Conservation (phyloP, 192 early-diverging fungal genomes). For the Gamsiella multidivaricata region DNA sequence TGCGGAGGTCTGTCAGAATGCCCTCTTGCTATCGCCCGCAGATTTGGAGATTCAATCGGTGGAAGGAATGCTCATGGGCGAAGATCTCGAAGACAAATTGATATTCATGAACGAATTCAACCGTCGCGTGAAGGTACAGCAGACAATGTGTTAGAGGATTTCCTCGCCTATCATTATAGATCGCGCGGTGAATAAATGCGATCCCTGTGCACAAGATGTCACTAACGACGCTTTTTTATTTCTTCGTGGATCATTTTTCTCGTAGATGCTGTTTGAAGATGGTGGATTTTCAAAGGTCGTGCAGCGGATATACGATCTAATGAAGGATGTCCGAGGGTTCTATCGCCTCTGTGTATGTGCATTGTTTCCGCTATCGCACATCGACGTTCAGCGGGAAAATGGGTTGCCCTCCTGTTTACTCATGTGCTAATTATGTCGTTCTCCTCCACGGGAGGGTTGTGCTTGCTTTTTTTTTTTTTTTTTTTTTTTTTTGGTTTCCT, state of each 20-base stretch:
- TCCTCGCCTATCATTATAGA: too few species aligned
- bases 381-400: conserved; percentile 12
- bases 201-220: too few species aligned
- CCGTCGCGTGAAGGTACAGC: conserved; percentile 34
- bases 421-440: conserved; percentile 12
- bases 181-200: too few species aligned
- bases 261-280: conserved; percentile 62
- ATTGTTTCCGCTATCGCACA: background rate
- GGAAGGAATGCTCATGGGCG: background rate
- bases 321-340: conserved; percentile 66
- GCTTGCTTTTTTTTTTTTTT: background rate
- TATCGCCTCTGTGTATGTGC: conserved; percentile 63
- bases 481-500: background rate
- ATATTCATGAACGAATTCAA: conserved; percentile 65
- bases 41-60: conserved; percentile 25
- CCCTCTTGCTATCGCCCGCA: conserved; percentile 54
- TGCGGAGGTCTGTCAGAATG: conserved; percentile 61
- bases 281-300: conserved; percentile 54
- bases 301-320: conserved; percentile 67
- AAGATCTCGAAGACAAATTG: conserved; percentile 33
- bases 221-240: background rate
- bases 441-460: too few species aligned
- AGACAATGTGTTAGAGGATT: background rate
- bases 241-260: background rate
- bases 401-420: background rate